Evolutionary conservation across 169 alveolate genomes (phyloP), one percentile per base, ranked within the genome.

Genomic region (Plasmodium vivax): DNA sequence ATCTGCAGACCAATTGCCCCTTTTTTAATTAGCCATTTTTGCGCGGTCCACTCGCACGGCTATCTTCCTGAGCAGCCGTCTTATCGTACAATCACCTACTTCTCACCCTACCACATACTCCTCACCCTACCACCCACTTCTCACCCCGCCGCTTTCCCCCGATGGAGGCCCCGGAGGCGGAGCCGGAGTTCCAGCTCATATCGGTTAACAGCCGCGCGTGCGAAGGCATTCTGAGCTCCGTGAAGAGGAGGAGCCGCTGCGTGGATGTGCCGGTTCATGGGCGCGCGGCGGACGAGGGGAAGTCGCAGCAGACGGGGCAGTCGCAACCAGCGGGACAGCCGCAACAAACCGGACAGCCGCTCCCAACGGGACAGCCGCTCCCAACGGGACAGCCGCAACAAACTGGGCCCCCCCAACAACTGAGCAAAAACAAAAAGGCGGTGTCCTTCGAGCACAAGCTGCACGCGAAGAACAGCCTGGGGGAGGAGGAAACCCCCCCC

Each of bases 181-280:
- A 51, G 62, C 12, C 16, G 1, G 82, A 87, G 7, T 75, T 75
- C 81, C 68, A 85, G 16, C 56, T 87, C 19, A 87, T 87, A 75
- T 87, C 85, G 45, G 58, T 87, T 30, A 87, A 87, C 19, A 36
- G 71, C 45, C n/a, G 30, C 32, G 93, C 87, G 10, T 87, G 93
- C 19, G 93, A 87, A 19, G 41, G 51, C 12, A 10, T 87, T 8
- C 68, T n/a, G 68, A 77, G 47, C 9, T 23, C 32, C 5, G 30
- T 77, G 43, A 30, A 56, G 12, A 75, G 30, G 45, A 87, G 85
- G 68, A 14, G 58, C 30, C 71, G 32, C 62, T 68, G 38, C 43
- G 82, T 77, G 16, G 75, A 3, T 19, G 54, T 74, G 12, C 56
- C 93, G 0, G 16, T 87, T 8, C 93, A 87, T 87, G 93, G 93